A percentile compares a stretch with the other conserved stretches of the same genome.
Evolutionary conservation across 805 yeast genomes (phyloP).

Genomic region (Komagataella kurtzmanii): DNA sequence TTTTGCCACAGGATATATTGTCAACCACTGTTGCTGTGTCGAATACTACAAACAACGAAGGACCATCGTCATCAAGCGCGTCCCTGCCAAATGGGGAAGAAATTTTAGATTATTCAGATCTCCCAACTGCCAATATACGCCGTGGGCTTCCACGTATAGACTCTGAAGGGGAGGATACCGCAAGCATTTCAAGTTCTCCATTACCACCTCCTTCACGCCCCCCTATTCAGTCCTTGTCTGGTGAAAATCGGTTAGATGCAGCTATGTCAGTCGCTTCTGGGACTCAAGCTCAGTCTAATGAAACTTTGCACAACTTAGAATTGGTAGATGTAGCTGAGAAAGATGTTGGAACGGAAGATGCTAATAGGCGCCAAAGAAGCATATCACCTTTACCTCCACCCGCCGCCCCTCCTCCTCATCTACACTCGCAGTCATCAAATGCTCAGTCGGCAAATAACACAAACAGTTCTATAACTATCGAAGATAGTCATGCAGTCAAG

Average conservation of each 20-base stretch:
- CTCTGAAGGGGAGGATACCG: neutral
- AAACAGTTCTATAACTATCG: neutral
- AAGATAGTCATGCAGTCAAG: neutral
- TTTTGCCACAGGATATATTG: neutral
- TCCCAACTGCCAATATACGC: neutral
- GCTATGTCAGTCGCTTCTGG: neutral
- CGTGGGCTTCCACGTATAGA: neutral
- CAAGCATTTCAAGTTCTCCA: neutral
- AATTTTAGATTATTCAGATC: neutral
- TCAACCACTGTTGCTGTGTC: neutral
- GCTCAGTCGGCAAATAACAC: neutral
- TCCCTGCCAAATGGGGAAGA: neutral
- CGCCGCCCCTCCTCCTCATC: neutral
- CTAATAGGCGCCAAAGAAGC: neutral
- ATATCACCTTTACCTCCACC: neutral
- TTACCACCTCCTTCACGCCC: neutral
- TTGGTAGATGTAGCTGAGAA: neutral
- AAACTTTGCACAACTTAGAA: neutral
- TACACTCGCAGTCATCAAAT: neutral
- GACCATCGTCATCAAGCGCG: neutral
- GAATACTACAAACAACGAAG: neutral
- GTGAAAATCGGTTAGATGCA: neutral
- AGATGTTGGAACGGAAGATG: neutral
- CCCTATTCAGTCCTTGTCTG: neutral
- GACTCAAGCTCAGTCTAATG: neutral